Evolutionary conservation across 495 filamentous ascomycete species (phyloP).

Genomic region (Penicillium lagena): DNA sequence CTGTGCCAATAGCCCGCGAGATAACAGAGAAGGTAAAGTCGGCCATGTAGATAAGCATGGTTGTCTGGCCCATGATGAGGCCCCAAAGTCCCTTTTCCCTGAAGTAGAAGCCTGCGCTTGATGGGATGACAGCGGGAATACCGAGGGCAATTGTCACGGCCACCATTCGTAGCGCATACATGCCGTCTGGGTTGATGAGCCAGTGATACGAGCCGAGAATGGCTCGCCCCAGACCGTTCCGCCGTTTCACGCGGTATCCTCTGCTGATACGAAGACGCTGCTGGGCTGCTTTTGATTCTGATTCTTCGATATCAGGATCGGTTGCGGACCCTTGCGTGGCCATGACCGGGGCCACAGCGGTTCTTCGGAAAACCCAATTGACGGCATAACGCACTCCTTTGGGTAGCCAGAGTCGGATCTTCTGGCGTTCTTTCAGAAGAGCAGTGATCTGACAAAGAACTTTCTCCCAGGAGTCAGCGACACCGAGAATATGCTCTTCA

Average conservation of each 20-base stretch:
- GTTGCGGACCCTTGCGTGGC: conserved; percentile 2
- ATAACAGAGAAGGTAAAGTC: conserved; percentile 36
- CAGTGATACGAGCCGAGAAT: conserved; percentile 23
- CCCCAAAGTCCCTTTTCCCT: conserved; percentile 41
- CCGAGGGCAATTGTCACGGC: conserved; percentile 34
- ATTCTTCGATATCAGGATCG: conserved; percentile 19
- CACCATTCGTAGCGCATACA: conserved; percentile 34
- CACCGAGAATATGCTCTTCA: conserved; percentile 22
- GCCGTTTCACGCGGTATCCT: conserved; percentile 16
- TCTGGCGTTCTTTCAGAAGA: conserved; percentile 18
- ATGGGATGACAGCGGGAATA: conserved; percentile 31
- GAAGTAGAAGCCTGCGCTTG: conserved; percentile 37
- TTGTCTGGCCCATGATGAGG: conserved; percentile 41
- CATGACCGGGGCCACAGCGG: conserved; percentile 10
- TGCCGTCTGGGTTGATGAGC: conserved; percentile 26
- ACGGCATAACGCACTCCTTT: conserved; percentile 18
- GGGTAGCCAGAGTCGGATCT: conserved; percentile 17
- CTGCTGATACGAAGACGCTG: conserved; percentile 23
- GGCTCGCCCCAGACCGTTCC: conserved; percentile 14
- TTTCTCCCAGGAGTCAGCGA: conserved; percentile 14
- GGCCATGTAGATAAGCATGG: conserved; percentile 36
- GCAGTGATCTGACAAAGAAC: conserved; percentile 12
- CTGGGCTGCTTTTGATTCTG: conserved; percentile 18
- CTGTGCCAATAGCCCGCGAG: conserved; percentile 24
- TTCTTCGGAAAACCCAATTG: conserved; percentile 12